These are phyloP conservation scores for Aspergillus thermomutatus DNA, from an alignment of 2,329 filamentous ascomycete species.

Conservation along the genomic window DNA sequence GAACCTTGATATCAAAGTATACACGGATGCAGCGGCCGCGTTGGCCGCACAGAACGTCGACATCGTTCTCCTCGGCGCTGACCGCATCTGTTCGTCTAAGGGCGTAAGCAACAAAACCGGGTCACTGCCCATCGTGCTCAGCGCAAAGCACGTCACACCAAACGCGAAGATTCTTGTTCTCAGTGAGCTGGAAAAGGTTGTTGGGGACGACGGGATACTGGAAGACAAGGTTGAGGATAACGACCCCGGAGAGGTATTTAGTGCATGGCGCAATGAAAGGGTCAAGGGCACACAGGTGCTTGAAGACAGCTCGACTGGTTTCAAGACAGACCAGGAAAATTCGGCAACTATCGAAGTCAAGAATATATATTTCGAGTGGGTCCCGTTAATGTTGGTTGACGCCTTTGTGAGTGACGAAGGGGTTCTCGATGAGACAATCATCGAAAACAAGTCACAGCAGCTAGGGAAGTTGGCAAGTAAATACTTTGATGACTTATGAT, in stretches of 20 bases:
- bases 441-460: conserved; percentile 20
- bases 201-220: conserved; percentile 44
- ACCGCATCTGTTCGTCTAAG: conserved; percentile 56
- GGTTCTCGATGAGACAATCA: conserved; percentile 22
- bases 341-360: conserved; percentile 32
- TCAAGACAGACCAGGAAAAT: conserved; percentile 6
- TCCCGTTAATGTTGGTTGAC: conserved; percentile 51
- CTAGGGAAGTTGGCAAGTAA: conserved; percentile 15
- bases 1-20: conserved; percentile 46
- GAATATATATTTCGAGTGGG: conserved; percentile 61
- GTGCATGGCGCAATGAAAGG: conserved; percentile 42
- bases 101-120: conserved; percentile 67
- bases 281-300: conserved; percentile 24
- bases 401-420: conserved; percentile 56
- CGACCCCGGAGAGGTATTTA: conserved; percentile 49
- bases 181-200: conserved; percentile 61
- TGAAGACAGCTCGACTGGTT: conserved; percentile 8
- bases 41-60: conserved; percentile 53
- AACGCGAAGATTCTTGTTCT: conserved; percentile 52
- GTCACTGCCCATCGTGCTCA: conserved; percentile 57
- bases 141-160: conserved; percentile 50
- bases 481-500: conserved; percentile 20
- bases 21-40: conserved; percentile 59
- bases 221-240: conserved; percentile 54
- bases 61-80: conserved; percentile 61